Base-by-base conservation (phyloP, 495 filamentous ascomycete genomes). In the Penicillium steckii region DNA sequence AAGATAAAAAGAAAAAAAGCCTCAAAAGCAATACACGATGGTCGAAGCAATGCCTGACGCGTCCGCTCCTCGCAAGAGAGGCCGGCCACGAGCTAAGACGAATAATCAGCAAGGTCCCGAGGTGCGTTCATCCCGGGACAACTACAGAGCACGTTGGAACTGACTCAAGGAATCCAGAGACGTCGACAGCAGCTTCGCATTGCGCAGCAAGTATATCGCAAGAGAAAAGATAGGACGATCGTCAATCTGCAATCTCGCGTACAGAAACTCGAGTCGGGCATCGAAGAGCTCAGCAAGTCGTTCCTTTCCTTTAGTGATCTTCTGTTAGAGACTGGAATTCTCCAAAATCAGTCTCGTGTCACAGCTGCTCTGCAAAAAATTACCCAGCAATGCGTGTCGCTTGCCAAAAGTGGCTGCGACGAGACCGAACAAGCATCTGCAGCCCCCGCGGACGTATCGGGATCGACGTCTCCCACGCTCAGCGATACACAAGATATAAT, bases 111-210 rank as follows among this genome's bases (percentile, higher is more conserved):
- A 65, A 32, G 50, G 59, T 2, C 62, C 59, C 21, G 62, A 65
- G 50, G 62, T 65, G 51, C 53, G 62, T 55, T 27, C 26, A 42
- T 32, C 29, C 21, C 15, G 19, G n/a, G 51, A 30, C 4, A 17
- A 35, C 21, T 23, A 32, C 18, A 18, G 33, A 18, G 1, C 10
- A 24, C n/a, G 32, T 13, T 48, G n/a, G 35, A 12, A 40, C 13
- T 19, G 1, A 30, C 57, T 55, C 44, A 48, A 17, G 2, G 26
- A 41, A 12, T 50, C 33, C 55, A 69, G 66, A 63, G 56, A 64
- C 85, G 90, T 45, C 81, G 90, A 53, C 92, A 86, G 18, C 90
- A 95, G 68, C 91, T 95, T 50, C 85, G 90, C 29, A 79, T 94
- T 46, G 90, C 90, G 8, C 90, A 95, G 58, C 80, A 90, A 50